Percentiles rank a stretch among this genome's conserved stretches.
Evolutionary conservation across 2,329 filamentous ascomycete genomes (phyloP).

Genomic region (Cercospora janseana): DNA sequence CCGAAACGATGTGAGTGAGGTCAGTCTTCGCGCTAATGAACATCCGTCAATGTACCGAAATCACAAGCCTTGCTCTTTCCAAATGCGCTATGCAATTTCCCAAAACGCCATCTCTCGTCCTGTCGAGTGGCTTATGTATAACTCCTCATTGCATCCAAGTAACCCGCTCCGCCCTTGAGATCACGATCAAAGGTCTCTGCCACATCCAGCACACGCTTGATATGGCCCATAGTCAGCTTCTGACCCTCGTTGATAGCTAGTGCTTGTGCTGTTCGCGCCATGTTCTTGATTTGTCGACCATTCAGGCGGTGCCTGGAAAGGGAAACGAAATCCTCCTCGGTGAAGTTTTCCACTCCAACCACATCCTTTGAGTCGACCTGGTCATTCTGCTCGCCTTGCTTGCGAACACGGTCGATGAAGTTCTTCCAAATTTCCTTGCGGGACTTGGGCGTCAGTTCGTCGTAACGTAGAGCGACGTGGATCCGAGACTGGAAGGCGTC

Average conservation of each 20-base stretch:
- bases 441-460: constrained; percentile 68
- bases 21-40: no score
- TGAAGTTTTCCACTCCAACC: constrained; percentile 60
- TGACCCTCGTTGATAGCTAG: constrained; percentile 73
- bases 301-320: constrained; percentile 69
- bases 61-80: not conserved
- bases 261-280: constrained; percentile 77
- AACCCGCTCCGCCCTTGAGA: constrained; percentile 75
- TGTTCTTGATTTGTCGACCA: constrained; percentile 80
- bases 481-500: constrained; percentile 87
- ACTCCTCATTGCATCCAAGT: constrained; percentile 78
- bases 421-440: constrained; percentile 79
- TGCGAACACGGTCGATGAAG: constrained; percentile 71
- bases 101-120: not conserved
- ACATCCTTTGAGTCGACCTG: constrained; percentile 66
- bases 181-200: constrained; percentile 80
- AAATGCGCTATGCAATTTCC: not conserved
- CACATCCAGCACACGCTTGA: constrained; percentile 79
- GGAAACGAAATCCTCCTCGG: constrained; percentile 63
- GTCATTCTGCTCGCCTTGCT: constrained; percentile 60
- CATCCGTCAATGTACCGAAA: not conserved
- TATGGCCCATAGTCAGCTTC: constrained; percentile 72
- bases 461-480: constrained; percentile 80
- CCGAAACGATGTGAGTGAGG: no score
- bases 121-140: constrained; percentile 52